Evolutionary conservation across 2,329 filamentous ascomycete genomes (phyloP), one percentile per base, ranked within the genome.

Genomic region (Cercospora janseana): DNA sequence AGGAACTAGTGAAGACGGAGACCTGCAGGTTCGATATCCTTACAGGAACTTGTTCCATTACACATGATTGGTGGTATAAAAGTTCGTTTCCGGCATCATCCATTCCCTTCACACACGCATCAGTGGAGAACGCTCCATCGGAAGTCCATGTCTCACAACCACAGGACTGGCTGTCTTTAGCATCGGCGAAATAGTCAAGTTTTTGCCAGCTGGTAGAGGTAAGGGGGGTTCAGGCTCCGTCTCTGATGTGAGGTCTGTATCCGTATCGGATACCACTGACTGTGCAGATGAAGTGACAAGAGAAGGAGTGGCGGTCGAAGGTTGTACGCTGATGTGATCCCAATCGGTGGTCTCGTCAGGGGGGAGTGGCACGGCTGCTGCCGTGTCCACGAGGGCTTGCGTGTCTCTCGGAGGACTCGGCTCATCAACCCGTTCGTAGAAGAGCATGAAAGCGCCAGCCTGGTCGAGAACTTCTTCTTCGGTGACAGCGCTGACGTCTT

Each of bases 361-460:
- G 8, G 56, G 56, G 4, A 58, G 45, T 8, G 52, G 47, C 28
- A 58, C 45, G 4, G 52, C 45, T 20, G 56, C 56, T 6, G n/a
- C n/a, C n/a, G 52, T 51, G 24, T 54, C 51, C 6, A 31, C 27
- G 9, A 49, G 21, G 15, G 37, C 41, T 32, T 52, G 43, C 3
- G 9, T n/a, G 3, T 21, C 12, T n/a, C 8, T 10, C 15, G 37
- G 12, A 40, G 21, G 32, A 9, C 26, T 6, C 21, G 7, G 13
- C 16, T 51, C 49, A 8, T 48, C 20, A 10, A 60, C 34, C 38
- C 80, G 81, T 66, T 98, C 92, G 67, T 97, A 98, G 68, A 97
- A 97, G 1, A 97, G 78, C 92, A 98, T 97, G 66, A 97, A 97
- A 0, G 91, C 92, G 1, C 88, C 89, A 0, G 83, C 83, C 60